Evolutionary conservation across 2,329 filamentous ascomycete genomes (phyloP).

Genomic region (Colletotrichum destructivum): DNA sequence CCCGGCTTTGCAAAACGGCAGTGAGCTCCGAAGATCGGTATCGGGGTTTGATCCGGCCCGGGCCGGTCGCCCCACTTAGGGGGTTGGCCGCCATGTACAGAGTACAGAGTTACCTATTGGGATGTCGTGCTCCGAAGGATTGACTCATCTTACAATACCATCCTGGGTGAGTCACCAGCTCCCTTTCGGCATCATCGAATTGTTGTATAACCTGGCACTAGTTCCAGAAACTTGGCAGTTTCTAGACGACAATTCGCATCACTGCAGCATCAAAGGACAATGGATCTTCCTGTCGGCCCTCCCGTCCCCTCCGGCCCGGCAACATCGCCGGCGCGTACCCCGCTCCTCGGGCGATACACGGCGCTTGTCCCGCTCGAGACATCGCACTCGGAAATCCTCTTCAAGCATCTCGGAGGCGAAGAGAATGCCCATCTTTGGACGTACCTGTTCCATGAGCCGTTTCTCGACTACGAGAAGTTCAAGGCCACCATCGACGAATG

Average conservation of each 20-base stretch:
- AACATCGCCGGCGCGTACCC: slow-evolving; percentile 37
- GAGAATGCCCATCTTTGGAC: slow-evolving; percentile 53
- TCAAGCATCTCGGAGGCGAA: slow-evolving; percentile 51
- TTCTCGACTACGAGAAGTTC: slow-evolving; percentile 44
- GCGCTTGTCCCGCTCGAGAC: slow-evolving; percentile 49
- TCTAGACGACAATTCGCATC: neutral
- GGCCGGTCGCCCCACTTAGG: slow-evolving; percentile 15
- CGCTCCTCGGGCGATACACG: slow-evolving; percentile 51
- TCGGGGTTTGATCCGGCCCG: slow-evolving; percentile 7
- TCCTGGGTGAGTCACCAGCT: slow-evolving; percentile 3
- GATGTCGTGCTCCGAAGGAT: slow-evolving; percentile 6
- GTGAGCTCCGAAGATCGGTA: too few relatives aligned
- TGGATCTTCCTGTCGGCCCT: slow-evolving; percentile 41
- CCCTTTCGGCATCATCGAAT: too few relatives aligned
- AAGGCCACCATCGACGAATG: slow-evolving; percentile 43
- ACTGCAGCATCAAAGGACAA: neutral
- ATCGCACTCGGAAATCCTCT: slow-evolving; percentile 49
- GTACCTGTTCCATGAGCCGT: slow-evolving; percentile 51
- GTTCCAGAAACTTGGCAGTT: fast-evolving
- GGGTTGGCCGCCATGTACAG: neutral
- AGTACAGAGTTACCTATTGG: neutral
- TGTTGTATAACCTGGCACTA: neutral
- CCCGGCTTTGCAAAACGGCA: too few relatives aligned
- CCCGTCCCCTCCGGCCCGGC: slow-evolving; percentile 42
- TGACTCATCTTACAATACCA: neutral